phyloP scores from a whole-genome alignment of 495 filamentous ascomycete species.

The Podospora fimiseda region DNA sequence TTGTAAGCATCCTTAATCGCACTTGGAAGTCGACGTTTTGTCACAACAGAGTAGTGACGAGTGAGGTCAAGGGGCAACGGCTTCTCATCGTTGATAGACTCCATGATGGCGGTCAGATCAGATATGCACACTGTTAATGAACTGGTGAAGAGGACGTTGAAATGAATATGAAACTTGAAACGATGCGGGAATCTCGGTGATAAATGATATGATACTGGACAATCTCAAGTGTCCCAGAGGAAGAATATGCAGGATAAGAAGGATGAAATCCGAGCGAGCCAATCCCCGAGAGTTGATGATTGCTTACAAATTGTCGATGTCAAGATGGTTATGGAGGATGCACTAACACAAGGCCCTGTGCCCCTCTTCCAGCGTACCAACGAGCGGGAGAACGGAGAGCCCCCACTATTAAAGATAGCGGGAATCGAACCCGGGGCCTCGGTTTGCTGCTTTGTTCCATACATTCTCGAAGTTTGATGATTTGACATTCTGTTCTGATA shows the following conservation, averaged over 20 bases:
- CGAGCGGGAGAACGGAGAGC: too few species aligned
- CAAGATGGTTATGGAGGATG: background rate
- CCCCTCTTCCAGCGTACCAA: too few species aligned
- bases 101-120: conserved; percentile 1
- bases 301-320: background rate
- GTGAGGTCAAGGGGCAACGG: conserved; percentile 63
- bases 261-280: background rate
- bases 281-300: background rate
- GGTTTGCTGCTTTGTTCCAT: too few species aligned
- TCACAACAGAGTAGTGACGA: conserved; percentile 66
- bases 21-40: conserved; percentile 57
- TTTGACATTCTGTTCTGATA: too few species aligned
- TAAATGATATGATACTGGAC: background rate
- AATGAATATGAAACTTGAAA: background rate
- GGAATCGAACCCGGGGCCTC: too few species aligned
- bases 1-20: conserved; percentile 76
- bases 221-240: background rate
- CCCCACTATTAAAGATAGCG: too few species aligned
- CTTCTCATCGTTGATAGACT: conserved; percentile 15
- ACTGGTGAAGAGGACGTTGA: too few species aligned
- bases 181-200: background rate
- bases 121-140: conserved; percentile 2
- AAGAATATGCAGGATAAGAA: background rate
- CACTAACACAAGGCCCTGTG: background rate
- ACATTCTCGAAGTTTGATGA: too few species aligned